A percentile compares a stretch with the other conserved stretches of the same genome.
Conservation (phyloP, 2,329 filamentous ascomycete genomes). For the Aspergillus bombycis region DNA sequence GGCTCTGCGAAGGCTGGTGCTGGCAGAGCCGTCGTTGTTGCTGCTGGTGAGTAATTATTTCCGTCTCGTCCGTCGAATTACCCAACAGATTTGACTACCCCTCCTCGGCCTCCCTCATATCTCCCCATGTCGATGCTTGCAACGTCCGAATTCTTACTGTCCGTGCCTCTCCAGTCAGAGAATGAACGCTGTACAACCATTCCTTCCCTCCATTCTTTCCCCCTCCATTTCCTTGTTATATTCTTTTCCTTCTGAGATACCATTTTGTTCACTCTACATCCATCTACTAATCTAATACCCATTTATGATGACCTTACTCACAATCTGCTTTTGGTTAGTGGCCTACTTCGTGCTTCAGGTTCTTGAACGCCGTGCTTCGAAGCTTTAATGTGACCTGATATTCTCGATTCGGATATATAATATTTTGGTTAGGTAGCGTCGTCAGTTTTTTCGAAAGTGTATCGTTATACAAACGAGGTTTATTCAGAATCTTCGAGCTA, state of each 20-base stretch:
- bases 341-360: constrained; percentile 38
- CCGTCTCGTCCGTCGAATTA: constrained; percentile 6
- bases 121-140: neutral
- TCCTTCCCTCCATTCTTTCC: neutral
- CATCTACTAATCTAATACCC: neutral
- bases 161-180: constrained; percentile 1
- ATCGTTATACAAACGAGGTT: neutral
- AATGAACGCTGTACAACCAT: neutral
- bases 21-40: constrained; percentile 38
- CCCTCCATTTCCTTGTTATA: neutral
- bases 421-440: neutral
- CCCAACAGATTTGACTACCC: neutral
- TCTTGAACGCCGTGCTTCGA: constrained; percentile 37
- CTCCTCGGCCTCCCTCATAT: neutral
- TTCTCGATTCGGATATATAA: neutral
- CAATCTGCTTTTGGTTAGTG: constrained; percentile 24
- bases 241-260: constrained; percentile 3
- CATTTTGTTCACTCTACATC: neutral
- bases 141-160: constrained; percentile 7
- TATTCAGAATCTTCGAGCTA: neutral
- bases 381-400: constrained; percentile 26
- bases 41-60: constrained; percentile 43
- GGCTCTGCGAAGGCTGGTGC: constrained; percentile 42
- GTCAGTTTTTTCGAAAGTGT: neutral
- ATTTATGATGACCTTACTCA: constrained; percentile 9